Base-by-base conservation (phyloP, 495 filamentous ascomycete genomes). In the Articulospora tetracladia region DNA sequence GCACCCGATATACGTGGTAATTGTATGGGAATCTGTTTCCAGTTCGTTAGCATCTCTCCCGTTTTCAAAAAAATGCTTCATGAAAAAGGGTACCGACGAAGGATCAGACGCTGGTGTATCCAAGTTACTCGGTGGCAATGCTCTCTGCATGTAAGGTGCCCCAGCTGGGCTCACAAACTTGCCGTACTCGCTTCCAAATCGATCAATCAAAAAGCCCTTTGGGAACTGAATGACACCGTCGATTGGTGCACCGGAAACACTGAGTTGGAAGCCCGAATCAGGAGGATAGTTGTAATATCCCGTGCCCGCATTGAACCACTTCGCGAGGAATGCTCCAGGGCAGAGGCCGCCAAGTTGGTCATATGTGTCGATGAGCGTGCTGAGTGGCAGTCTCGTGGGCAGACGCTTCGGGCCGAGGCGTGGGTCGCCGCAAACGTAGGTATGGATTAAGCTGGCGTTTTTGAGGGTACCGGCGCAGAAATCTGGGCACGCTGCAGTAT, bases 1-100 rank as follows among this genome's bases (percentile, higher is more conserved):
- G 66, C 32, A 85, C 80, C 22, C 72, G 65, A 64, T 84, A 86
- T 1, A 83, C 72, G 63, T 80, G 73, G 60, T 86, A 86, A 53
- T 81, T 83, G 60, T 77, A 82, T 19, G 78, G 78, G 51, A 75
- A 77, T 12, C 67, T 71, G 10, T 25, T 23, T 58, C 17, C n/a
- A n/a, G 6, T 2, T 48, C 32, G 55, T 28, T 1, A 19, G 12
- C 48, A 19, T 20, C 12, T 8, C 15, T 17, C 23, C 36, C 20
- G n/a, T 13, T 3, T 20, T 1, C 20, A 20, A 1, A 20, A 34
- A 15, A 44, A 13, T 26, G 15, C 58, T 19, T 32, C 19, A 41
- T 12, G 46, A 34, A 54, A 55, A 25, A 49, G 22, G 17, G 19
- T 2, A 61, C 69, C 61, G 20, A 71, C 70, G 20, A 28, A 26